A percentile compares a stretch with the other conserved stretches of the same genome.
These are phyloP conservation scores for Penicillium maclennaniae DNA, from an alignment of 495 filamentous ascomycete species.

Conservation along the genomic window DNA sequence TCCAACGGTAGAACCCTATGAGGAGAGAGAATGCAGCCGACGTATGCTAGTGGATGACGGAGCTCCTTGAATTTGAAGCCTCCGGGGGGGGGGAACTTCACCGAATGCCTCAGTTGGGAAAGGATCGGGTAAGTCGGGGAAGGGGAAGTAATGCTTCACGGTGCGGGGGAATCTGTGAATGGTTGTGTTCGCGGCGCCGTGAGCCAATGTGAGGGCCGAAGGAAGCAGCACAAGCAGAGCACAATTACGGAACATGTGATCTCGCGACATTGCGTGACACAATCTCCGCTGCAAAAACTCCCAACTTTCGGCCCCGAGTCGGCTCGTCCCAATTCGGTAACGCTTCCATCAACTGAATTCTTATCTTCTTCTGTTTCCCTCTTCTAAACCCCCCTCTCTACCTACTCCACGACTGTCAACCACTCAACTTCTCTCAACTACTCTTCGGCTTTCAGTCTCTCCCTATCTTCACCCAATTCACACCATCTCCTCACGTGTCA, in stretches of 20 bases:
- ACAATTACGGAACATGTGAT: neutral
- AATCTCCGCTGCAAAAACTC: neutral
- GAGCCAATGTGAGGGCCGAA: slow-evolving; percentile 11
- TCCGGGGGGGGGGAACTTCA: slow-evolving; percentile 22
- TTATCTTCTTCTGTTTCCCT: slow-evolving; percentile 17
- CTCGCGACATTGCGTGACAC: neutral
- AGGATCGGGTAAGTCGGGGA: slow-evolving; percentile 23
- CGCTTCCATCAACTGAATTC: slow-evolving; percentile 9
- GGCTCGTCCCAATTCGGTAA: slow-evolving; percentile 20
- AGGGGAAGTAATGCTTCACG: slow-evolving; percentile 5
- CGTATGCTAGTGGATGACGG: neutral
- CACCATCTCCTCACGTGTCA: slow-evolving; percentile 5
- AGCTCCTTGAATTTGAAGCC: slow-evolving; percentile 8
- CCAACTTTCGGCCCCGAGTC: slow-evolving; percentile 12
- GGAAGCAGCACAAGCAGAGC: neutral
- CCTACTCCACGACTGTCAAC: neutral
- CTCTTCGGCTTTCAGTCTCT: neutral
- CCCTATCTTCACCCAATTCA: slow-evolving; percentile 13
- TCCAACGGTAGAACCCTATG: slow-evolving; percentile 5
- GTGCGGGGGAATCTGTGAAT: slow-evolving; percentile 13
- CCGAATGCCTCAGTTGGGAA: slow-evolving; percentile 28
- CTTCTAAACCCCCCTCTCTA: slow-evolving; percentile 10
- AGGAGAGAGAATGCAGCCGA: slow-evolving; percentile 1
- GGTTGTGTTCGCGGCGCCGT: slow-evolving; percentile 6
- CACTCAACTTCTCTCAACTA: neutral